phyloP scores from a whole-genome alignment of 2,329 filamentous ascomycete genomes.

The Aspergillus sp. region DNA sequence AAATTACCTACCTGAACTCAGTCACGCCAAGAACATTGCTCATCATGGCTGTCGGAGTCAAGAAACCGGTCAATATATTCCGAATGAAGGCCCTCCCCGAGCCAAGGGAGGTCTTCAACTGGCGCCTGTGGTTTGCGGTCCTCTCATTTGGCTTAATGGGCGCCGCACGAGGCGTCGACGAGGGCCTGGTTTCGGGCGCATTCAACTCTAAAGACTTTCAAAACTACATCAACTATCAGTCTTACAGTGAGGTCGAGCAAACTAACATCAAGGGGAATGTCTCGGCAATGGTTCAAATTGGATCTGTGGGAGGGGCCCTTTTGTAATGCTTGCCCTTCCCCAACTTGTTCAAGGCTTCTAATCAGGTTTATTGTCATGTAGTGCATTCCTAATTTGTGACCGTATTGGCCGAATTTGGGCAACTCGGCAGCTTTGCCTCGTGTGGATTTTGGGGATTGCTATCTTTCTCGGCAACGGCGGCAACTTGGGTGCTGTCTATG shows the following conservation, averaged over 20 bases:
- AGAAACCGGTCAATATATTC: conserved; percentile 10
- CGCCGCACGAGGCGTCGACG: conserved; percentile 68
- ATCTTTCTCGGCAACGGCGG: conserved; percentile 46
- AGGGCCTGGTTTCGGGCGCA: conserved; percentile 73
- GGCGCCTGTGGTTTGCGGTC: conserved; percentile 75
- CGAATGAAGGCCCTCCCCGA: conserved; percentile 42
- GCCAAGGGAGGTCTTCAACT: conserved; percentile 72
- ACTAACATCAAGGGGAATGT: conserved; percentile 75
- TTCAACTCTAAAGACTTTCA: conserved; percentile 68
- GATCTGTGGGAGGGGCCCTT: conserved; percentile 69
- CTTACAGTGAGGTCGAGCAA: conserved; percentile 53
- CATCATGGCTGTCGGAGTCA: conserved; percentile 44
- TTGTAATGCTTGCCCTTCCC: conserved; percentile 42
- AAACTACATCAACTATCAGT: conserved; percentile 56
- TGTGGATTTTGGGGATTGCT: conserved; percentile 44
- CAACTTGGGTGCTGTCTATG: conserved; percentile 42
- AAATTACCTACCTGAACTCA: too few species aligned
- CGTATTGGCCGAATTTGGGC: conserved; percentile 46
- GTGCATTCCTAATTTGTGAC: conserved; percentile 51
- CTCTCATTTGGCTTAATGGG: conserved; percentile 73
- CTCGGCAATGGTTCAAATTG: conserved; percentile 78
- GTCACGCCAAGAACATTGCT: too few species aligned
- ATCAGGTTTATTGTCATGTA: conserved; percentile 22
- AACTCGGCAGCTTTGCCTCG: conserved; percentile 39
- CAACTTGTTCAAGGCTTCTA: not conserved